Percentiles rank a stretch among this genome's conserved stretches.
Conservation (phyloP, 2,329 filamentous ascomycete genomes). For the Cylindrodendrum hubeiense region DNA sequence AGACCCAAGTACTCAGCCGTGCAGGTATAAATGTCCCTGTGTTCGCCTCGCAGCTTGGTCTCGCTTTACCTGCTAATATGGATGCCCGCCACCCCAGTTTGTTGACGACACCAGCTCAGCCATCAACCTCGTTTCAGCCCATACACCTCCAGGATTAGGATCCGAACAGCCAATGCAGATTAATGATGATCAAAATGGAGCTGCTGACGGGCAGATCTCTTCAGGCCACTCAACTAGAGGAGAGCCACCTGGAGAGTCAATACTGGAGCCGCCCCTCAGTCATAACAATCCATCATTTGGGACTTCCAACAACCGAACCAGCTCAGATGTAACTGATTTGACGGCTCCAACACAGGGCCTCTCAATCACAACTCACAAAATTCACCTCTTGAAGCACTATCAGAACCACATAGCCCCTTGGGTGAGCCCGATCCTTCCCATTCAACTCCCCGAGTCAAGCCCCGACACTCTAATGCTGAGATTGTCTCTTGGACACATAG, state of each 20-base stretch:
- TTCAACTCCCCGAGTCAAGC: background rate
- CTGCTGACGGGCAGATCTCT: background rate
- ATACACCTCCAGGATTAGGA: no score
- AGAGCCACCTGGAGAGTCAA: background rate
- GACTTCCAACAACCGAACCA: background rate
- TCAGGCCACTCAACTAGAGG: background rate
- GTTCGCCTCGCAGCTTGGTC: background rate
- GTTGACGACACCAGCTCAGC: background rate
- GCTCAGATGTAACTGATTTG: background rate
- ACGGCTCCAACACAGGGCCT: background rate
- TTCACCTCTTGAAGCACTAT: background rate
- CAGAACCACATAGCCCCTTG: background rate
- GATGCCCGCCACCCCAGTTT: background rate
- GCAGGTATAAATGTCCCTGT: background rate
- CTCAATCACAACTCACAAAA: background rate
- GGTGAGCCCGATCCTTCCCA: background rate
- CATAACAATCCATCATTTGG: accelerated
- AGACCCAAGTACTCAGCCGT: background rate
- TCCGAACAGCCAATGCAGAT: no score
- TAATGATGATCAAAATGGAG: no score
- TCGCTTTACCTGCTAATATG: background rate
- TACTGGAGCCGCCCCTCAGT: background rate
- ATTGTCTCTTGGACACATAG: background rate
- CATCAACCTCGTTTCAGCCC: no score
- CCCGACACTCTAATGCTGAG: background rate